Conservation (phyloP, 208 protist species). For the Trichomonas gallinae region DNA sequence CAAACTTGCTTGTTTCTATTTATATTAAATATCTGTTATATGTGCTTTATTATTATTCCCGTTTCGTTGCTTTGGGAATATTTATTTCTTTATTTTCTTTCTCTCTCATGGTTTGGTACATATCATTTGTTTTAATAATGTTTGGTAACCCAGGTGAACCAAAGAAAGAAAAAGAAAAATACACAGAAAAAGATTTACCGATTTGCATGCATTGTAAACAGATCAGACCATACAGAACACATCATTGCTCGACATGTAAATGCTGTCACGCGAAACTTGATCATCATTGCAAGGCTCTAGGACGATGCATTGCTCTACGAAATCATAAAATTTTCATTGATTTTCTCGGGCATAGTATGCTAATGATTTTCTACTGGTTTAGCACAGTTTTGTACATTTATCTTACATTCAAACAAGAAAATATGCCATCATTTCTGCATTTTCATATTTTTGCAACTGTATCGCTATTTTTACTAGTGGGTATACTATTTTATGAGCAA, state of each 20-base stretch:
- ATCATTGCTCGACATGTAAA: constrained; percentile 17
- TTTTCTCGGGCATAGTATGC: background rate
- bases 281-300: constrained; percentile 10
- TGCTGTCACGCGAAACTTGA: background rate
- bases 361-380: background rate
- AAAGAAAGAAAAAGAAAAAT: background rate
- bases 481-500: background rate
- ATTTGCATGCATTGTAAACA: background rate
- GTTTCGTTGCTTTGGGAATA: background rate
- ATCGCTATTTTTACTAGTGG: background rate
- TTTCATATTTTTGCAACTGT: background rate
- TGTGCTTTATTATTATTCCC: background rate
- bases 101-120: background rate
- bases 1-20: background rate
- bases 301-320: background rate
- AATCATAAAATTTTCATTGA: constrained; percentile 16
- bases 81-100: background rate
- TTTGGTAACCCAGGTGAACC: background rate
- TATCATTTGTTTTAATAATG: background rate
- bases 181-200: background rate
- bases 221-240: background rate
- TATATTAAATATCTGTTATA: background rate
- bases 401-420: background rate
- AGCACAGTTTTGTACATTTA: background rate
- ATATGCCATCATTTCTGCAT: background rate